Conservation (phyloP, 805 yeast genomes). For the Dipodascus geniculatus region DNA sequence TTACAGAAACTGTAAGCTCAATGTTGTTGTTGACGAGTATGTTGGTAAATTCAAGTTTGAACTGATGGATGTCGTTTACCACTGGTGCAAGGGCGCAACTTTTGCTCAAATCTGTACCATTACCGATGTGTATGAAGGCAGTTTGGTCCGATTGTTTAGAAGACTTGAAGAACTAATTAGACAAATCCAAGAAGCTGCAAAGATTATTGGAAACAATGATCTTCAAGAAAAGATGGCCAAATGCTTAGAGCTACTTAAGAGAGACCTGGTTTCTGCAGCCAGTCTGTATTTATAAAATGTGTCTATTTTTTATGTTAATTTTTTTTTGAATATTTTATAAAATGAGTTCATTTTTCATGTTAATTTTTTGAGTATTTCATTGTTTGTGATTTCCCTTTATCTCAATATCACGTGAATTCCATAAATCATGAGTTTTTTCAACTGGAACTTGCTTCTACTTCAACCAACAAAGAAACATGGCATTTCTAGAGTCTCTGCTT, state of each 20-base stretch:
- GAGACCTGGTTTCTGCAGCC: conserved; percentile 95
- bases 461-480: no score
- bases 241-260: conserved; percentile 74
- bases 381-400: no score
- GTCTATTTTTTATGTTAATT: background rate
- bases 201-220: conserved; percentile 83
- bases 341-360: no score
- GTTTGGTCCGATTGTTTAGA: conserved; percentile 87
- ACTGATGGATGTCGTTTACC: conserved; percentile 90
- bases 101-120: conserved; percentile 95
- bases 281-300: conserved; percentile 58
- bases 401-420: no score
- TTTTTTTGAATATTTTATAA: background rate
- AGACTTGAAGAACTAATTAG: conserved; percentile 86
- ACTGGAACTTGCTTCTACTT: no score
- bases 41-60: conserved; percentile 86
- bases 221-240: conserved; percentile 82
- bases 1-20: conserved; percentile 80
- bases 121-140: conserved; percentile 98
- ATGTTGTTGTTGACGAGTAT: conserved; percentile 82
- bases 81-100: conserved; percentile 94
- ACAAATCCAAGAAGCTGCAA: conserved; percentile 85
- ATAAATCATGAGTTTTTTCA: background rate
- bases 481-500: background rate
- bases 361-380: no score